These are phyloP conservation scores for Sporothrix brasiliensis DNA, from an alignment of 2,329 filamentous ascomycete genomes.

Conservation along the genomic window DNA sequence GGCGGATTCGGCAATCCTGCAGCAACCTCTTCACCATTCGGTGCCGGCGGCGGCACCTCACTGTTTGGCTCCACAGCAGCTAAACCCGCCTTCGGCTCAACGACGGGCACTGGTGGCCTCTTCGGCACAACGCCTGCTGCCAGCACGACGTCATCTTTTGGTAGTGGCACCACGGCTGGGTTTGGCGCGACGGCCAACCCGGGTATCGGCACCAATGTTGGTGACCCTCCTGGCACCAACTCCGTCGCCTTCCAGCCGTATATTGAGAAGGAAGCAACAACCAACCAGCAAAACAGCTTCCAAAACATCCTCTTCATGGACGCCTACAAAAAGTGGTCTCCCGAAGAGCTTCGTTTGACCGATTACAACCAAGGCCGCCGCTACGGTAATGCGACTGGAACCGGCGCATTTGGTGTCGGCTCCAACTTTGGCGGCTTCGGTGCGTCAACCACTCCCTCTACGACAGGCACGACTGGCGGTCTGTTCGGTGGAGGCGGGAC, in stretches of 20 bases:
- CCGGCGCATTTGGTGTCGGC: constrained; percentile 77
- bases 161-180: constrained; percentile 37
- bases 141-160: constrained; percentile 48
- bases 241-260: constrained; percentile 69
- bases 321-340: constrained; percentile 84
- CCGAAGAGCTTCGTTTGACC: constrained; percentile 78
- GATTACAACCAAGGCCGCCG: constrained; percentile 88
- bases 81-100: constrained; percentile 51
- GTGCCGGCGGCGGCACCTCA: constrained; percentile 47
- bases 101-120: constrained; percentile 45
- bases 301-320: constrained; percentile 80
- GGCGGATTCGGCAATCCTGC: constrained; percentile 49
- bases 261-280: constrained; percentile 71
- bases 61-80: constrained; percentile 54
- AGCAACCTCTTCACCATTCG: constrained; percentile 45
- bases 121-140: constrained; percentile 50
- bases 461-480: constrained; percentile 43
- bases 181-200: constrained; percentile 49
- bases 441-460: constrained; percentile 46
- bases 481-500: constrained; percentile 47
- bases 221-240: constrained; percentile 69
- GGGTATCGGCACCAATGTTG: constrained; percentile 55
- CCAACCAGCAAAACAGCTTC: constrained; percentile 62
- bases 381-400: constrained; percentile 79
- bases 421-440: constrained; percentile 58